Evolutionary conservation across 495 filamentous ascomycete genomes (phyloP), one percentile per base, ranked within the genome.

Genomic region (Entonaema liquescens): DNA sequence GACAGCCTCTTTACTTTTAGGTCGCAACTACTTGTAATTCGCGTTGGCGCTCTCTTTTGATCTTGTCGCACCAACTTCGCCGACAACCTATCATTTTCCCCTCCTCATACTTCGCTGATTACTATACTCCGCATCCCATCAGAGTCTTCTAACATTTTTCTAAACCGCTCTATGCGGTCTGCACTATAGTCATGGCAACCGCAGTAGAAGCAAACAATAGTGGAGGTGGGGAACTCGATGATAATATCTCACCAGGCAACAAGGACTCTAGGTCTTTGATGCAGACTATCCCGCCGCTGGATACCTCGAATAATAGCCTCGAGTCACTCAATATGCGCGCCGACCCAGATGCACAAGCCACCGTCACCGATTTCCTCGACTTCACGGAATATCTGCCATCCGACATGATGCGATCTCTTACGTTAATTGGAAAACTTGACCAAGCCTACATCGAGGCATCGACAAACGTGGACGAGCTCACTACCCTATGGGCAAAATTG

Each of bases 351-450:
- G 92, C 93, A n/a, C 92, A 97, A 69, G 91, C 94, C 8, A 95
- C 93, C 59, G 90, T 98, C 15, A 95, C 91, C 67, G 95, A 99
- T 81, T 99, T 94, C 79, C 90, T 97, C 73, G 95, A 98, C 79
- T 97, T 89, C 79, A 98, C 95, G 68, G 95, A 99, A 82, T 96
- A 95, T 82, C 92, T 98, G 19, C 95, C 95, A 15, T 91, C 94
- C 31, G 96, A 98, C 80, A 89, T 98, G 65, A 87, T 90, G 64
- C 93, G 95, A 70, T 97, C 95, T 60, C 85, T 99, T 47, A 93
- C 91, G 54, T 87, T 98, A 55, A 93, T 99, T 70, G 86, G 89
- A 69, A 89, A 93, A 57, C 90, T 98, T 59, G 92, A 97, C 77
- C 80, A 88, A 56, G 86, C 85, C 40, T 94, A 94, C 75, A 72